phyloP scores from a whole-genome alignment of 805 yeast species.

The Candida stauntonica region DNA sequence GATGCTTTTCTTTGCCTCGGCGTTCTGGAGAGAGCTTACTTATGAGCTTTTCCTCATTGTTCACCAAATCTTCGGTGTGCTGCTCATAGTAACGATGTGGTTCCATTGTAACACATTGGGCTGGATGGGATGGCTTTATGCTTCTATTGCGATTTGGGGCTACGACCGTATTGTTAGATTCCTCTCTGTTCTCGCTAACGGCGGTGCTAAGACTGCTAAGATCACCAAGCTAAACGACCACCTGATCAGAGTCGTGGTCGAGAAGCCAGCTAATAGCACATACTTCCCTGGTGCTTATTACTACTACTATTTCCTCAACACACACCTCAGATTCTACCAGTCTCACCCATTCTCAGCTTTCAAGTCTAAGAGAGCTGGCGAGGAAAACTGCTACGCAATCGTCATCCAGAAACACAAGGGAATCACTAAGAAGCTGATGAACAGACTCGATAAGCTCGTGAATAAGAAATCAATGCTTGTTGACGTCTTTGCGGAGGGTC shows the following conservation, averaged over 20 bases:
- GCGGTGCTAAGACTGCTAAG: conserved; percentile 50
- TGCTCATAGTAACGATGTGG: conserved; percentile 54
- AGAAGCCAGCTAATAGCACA: conserved; percentile 42
- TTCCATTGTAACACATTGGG: conserved; percentile 51
- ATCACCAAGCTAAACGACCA: conserved; percentile 26
- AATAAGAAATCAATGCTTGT: conserved; percentile 30
- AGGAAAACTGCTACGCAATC: conserved; percentile 31
- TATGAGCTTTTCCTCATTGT: conserved; percentile 59
- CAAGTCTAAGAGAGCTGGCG: conserved; percentile 34
- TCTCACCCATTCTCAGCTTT: conserved; percentile 70
- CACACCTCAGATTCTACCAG: conserved; percentile 42
- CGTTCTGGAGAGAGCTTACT: conserved; percentile 43
- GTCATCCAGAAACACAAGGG: conserved; percentile 52
- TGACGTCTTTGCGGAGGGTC: conserved; percentile 52
- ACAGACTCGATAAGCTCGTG: conserved; percentile 28
- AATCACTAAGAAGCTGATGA: conserved; percentile 40
- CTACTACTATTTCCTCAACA: conserved; percentile 51
- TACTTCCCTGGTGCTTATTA: conserved; percentile 51
- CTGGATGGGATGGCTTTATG: conserved; percentile 48
- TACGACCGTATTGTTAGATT: conserved; percentile 60
- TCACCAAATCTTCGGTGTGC: conserved; percentile 54
- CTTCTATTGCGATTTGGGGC: conserved; percentile 63
- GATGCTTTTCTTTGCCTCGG: conserved; percentile 45
- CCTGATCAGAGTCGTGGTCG: conserved; percentile 37
- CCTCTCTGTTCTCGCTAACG: conserved; percentile 51